A percentile compares a stretch with the other conserved stretches of the same genome.
phyloP scores from a whole-genome alignment of 257 asterid species.

The Asclepias syriaca region DNA sequence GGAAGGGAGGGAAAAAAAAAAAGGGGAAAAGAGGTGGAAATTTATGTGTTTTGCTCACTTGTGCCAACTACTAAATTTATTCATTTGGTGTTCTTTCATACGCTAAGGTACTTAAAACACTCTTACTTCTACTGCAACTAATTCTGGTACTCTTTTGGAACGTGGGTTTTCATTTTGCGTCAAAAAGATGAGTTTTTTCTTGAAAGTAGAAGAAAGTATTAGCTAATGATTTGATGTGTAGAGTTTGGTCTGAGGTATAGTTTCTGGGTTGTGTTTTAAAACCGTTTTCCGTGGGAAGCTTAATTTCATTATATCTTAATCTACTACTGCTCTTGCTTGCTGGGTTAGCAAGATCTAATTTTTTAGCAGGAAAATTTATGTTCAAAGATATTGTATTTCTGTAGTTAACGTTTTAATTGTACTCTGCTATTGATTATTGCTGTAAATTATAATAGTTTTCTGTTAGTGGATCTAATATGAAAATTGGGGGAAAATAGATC shows the following conservation, averaged over 20 bases:
- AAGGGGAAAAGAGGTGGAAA: background rate
- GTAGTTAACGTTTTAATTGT: background rate
- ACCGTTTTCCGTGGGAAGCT: constrained; percentile 10
- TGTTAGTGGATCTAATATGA: constrained; percentile 12
- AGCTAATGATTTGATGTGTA: constrained; percentile 1
- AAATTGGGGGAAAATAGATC: constrained; percentile 12
- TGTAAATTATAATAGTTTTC: background rate
- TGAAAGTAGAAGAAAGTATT: background rate
- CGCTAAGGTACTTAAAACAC: constrained; percentile 29
- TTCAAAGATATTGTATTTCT: constrained; percentile 1
- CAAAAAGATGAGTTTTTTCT: constrained; percentile 23
- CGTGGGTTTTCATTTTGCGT: constrained; percentile 22
- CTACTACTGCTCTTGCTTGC: constrained; percentile 19
- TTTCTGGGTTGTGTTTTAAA: constrained; percentile 13
- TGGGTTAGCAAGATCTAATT: constrained; percentile 29
- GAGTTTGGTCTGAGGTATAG: constrained; percentile 5
- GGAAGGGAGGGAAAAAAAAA: background rate
- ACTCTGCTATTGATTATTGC: background rate
- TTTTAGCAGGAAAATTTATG: background rate
- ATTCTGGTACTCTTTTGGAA: constrained; percentile 18
- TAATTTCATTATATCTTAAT: constrained; percentile 24
- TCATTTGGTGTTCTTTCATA: constrained; percentile 15
- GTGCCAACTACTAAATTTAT: background rate
- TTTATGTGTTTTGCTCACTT: constrained; percentile 5
- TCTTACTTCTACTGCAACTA: constrained; percentile 18